phyloP scores from a whole-genome alignment of 2,329 filamentous ascomycete genomes.

The Aspergillus ruber region DNA sequence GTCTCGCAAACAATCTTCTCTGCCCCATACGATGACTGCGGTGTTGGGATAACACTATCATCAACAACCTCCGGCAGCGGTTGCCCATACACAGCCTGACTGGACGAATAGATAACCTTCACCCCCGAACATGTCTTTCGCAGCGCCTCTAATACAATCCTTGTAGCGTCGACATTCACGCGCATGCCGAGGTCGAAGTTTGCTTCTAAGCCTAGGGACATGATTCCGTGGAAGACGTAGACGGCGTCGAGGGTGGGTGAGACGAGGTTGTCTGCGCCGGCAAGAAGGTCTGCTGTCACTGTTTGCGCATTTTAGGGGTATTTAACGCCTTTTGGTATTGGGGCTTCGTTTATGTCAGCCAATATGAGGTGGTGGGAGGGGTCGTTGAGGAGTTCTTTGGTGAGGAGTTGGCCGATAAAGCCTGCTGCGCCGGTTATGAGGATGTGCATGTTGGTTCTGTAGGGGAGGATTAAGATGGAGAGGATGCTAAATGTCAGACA shows the following conservation, averaged over 20 bases:
- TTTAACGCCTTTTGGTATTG: conserved; percentile 43
- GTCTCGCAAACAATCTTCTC: conserved; percentile 59
- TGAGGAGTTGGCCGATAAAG: conserved; percentile 59
- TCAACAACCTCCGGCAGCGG: conserved; percentile 50
- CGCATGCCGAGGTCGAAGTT: conserved; percentile 54
- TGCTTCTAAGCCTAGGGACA: conserved; percentile 58
- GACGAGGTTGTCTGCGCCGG: conserved; percentile 33
- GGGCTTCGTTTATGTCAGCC: conserved; percentile 52
- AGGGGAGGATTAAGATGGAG: no score
- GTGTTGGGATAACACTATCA: conserved; percentile 50
- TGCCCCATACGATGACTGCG: conserved; percentile 57
- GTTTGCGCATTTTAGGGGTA: conserved; percentile 47
- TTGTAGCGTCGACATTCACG: conserved; percentile 57
- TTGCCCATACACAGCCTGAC: conserved; percentile 58
- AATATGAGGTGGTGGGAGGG: conserved; percentile 46
- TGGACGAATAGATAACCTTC: conserved; percentile 56
- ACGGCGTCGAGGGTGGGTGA: conserved; percentile 45
- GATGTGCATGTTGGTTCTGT: conserved; percentile 46
- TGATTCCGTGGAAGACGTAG: conserved; percentile 62
- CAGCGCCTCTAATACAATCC: conserved; percentile 49
- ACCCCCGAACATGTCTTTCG: conserved; percentile 46
- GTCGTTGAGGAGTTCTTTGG: conserved; percentile 49
- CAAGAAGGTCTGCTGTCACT: conserved; percentile 49
- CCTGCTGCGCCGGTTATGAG: conserved; percentile 60
- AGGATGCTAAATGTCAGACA: no score